Evolutionary conservation across 345 rosid species (phyloP).

Genomic region (Acer yangbiense): DNA sequence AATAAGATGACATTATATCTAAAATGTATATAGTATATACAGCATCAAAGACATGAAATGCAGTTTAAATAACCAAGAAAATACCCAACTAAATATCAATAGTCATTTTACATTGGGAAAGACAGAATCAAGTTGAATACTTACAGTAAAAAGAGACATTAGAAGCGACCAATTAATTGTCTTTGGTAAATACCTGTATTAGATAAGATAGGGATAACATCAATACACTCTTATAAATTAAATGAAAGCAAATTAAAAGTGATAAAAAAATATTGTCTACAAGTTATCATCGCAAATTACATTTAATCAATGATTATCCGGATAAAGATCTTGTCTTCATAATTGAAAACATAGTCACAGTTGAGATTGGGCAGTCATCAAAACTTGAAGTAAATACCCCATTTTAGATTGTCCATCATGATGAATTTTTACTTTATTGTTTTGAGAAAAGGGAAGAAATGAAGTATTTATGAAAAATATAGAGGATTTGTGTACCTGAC

Average conservation of each 20-base stretch:
- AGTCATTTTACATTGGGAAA: background rate
- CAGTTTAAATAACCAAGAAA: background rate
- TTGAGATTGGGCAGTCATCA: conserved; percentile 24
- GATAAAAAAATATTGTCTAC: background rate
- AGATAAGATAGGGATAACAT: conserved; percentile 24
- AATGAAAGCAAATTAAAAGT: background rate
- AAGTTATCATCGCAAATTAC: background rate
- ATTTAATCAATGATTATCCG: background rate
- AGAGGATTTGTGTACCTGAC: conserved; percentile 10
- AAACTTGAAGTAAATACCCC: background rate
- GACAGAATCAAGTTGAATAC: conserved; percentile 16
- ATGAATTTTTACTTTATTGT: background rate
- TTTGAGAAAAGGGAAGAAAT: background rate
- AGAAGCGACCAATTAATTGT: conserved; percentile 75
- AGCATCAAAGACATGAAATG: background rate
- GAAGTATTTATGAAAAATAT: background rate
- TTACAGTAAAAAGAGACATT: conserved; percentile 83
- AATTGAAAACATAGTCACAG: conserved; percentile 27
- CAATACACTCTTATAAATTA: conserved; percentile 8
- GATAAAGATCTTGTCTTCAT: background rate
- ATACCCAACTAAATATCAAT: background rate
- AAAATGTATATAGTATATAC: no score
- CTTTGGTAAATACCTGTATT: conserved; percentile 55
- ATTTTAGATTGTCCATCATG: background rate
- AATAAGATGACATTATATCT: background rate